phyloP scores from a whole-genome alignment of 192 early-diverging fungal genomes.

The Backusella australiensis region DNA sequence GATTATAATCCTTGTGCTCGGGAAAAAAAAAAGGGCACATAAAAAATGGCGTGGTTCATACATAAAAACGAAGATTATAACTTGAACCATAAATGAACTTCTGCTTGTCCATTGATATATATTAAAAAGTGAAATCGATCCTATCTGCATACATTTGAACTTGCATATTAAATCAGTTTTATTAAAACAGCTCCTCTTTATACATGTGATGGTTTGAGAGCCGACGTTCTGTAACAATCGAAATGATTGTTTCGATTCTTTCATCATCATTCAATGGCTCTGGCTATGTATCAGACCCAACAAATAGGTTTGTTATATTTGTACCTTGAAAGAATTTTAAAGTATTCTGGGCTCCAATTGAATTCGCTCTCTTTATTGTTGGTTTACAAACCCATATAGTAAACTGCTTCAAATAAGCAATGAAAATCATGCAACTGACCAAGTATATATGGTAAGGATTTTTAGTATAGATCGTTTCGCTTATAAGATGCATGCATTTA shows the following conservation, averaged over 20 bases:
- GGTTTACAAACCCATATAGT: too few species aligned
- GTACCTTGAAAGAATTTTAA: too few species aligned
- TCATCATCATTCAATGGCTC: neutral
- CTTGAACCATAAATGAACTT: neutral
- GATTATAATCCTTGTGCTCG: neutral
- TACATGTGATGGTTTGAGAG: neutral
- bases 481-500: too few species aligned
- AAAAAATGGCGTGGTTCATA: neutral
- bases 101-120: neutral
- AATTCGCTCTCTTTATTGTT: too few species aligned
- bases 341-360: too few species aligned
- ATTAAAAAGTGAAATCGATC: neutral
- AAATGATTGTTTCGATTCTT: neutral
- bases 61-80: neutral
- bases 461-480: too few species aligned
- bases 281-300: neutral
- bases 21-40: neutral
- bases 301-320: too few species aligned
- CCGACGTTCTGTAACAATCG: neutral
- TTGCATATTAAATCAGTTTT: constrained; percentile 1
- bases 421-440: too few species aligned
- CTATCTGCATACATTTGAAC: neutral
- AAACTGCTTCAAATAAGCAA: too few species aligned
- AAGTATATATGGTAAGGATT: too few species aligned
- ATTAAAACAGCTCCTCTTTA: neutral